Conservation (phyloP, 2,329 filamentous ascomycete genomes). For the Penicillium hordei region DNA sequence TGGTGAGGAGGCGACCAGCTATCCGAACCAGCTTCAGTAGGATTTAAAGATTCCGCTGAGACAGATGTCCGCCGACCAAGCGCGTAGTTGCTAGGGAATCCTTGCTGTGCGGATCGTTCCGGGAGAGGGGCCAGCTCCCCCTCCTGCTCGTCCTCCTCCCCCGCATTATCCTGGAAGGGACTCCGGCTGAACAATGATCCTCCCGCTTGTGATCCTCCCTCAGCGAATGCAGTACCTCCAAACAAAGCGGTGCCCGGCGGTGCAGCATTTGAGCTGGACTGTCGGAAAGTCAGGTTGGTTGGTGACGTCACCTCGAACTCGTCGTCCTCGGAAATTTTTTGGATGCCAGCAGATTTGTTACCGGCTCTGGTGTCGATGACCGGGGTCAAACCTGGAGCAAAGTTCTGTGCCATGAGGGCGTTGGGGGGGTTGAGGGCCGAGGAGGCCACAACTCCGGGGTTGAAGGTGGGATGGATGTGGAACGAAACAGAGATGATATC, state of each 20-base stretch:
- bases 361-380: constrained; percentile 77
- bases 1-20: constrained; percentile 88
- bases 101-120: constrained; percentile 28
- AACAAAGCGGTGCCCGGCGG: constrained; percentile 47
- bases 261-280: constrained; percentile 33
- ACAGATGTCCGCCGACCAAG: constrained; percentile 91
- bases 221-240: constrained; percentile 27
- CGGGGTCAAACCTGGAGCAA: constrained; percentile 78
- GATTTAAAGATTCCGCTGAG: constrained; percentile 93
- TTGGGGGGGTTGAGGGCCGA: constrained; percentile 22
- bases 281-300: constrained; percentile 62
- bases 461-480: constrained; percentile 41
- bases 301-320: constrained; percentile 78
- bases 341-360: constrained; percentile 52
- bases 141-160: constrained; percentile 20
- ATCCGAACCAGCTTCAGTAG: constrained; percentile 75
- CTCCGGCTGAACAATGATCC: constrained; percentile 36
- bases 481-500: constrained; percentile 1
- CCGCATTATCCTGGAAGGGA: constrained; percentile 32
- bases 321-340: constrained; percentile 76
- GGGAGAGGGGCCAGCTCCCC: constrained; percentile 29
- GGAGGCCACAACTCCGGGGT: constrained; percentile 31
- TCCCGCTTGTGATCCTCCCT: constrained; percentile 16
- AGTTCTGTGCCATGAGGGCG: constrained; percentile 62
- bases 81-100: constrained; percentile 85